Base-by-base conservation (phyloP, 2,329 filamentous ascomycete genomes). In the Thelonectria rubi region DNA sequence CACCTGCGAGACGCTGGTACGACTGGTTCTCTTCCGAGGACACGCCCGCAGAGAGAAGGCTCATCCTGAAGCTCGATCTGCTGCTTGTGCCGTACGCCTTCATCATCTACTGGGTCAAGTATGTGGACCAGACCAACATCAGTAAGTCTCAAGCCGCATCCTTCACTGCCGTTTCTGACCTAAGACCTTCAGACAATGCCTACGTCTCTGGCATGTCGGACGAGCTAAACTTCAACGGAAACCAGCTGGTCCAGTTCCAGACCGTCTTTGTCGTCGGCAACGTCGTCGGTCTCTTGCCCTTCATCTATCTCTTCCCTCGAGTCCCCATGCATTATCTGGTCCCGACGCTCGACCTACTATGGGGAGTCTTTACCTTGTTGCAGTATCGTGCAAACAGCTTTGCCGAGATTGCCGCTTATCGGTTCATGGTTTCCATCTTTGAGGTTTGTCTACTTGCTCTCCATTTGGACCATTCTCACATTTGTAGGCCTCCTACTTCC, bases 11-110 rank as follows among this genome's bases (percentile, higher is more conserved):
- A 47, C 64, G 52, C 26, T 65, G 65, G 63, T 67, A 67, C 43
- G 76, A 81, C 60, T 85, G 82, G 82, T 85, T 80, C 68, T 72
- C 81, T 2, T 73, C 79, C 17, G 73, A 80, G 7, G 84, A 87
- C 62, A 82, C 78, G 0, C 57, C 65, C 1, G 61, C 65, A 11
- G 68, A 69, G 12, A 60, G 47, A 30, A 70, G 76, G 60, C 75
- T 87, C 3, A 82, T 88, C 37, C 54, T 80, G n/a, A 87, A 87
- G 67, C 78, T 88, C 10, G 85, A 88, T 61, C 69, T 83, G 0
- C 71, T 87, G 1, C 82, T 88, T 34, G 80, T 88, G 0, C 84
- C 84, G 0, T 87, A 86, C 24, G 65, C 65, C 0, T 67, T 67
- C 30, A 55, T 56, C 20, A 43, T 65, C 1, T 67, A 67, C 37